Evolutionary conservation across 2,329 filamentous ascomycete genomes (phyloP).

Genomic region (Fusarium coicis): DNA sequence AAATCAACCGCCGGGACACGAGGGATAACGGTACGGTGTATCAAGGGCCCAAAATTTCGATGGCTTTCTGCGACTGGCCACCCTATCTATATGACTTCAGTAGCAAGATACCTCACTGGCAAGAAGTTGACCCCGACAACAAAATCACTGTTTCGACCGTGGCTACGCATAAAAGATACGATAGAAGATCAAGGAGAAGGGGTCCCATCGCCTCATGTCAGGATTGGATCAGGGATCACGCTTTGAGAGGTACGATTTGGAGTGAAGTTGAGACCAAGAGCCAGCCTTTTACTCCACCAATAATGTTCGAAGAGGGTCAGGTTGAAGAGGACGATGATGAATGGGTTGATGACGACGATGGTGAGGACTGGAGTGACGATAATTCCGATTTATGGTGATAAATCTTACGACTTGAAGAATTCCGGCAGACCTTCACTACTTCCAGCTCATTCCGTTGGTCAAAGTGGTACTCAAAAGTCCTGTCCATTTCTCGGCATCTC

Average conservation of each 20-base stretch:
- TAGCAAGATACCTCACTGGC: neutral
- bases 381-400: neutral
- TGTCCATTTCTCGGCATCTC: no score
- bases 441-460: no score
- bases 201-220: neutral
- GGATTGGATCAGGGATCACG: conserved; percentile 12
- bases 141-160: neutral
- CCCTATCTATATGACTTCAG: neutral
- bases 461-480: no score
- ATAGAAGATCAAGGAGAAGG: neutral
- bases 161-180: neutral
- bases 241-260: conserved; percentile 20
- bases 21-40: neutral
- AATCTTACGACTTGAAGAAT: no score
- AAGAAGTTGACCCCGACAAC: conserved; percentile 4
- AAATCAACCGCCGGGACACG: no score
- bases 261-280: neutral
- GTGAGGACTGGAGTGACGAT: neutral
- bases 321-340: neutral
- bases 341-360: neutral
- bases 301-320: neutral
- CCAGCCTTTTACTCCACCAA: neutral
- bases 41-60: neutral
- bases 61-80: conserved; percentile 10
- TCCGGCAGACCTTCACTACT: no score